These are phyloP conservation scores for Hypomyces perniciosus DNA, from an alignment of 2,329 filamentous ascomycete species.

Conservation along the genomic window DNA sequence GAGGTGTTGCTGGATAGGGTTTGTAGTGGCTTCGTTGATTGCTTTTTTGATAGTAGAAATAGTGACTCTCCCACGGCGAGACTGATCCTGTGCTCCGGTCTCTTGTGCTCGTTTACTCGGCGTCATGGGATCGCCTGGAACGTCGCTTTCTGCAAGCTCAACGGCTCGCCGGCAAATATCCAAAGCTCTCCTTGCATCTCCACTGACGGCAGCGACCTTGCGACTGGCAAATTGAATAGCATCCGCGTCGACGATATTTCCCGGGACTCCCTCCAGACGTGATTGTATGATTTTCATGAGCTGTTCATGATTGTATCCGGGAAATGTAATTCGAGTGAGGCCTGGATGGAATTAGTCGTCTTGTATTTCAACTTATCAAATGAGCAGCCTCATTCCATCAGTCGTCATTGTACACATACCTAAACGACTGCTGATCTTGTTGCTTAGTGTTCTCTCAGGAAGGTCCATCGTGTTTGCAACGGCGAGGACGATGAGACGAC, in stretches of 20 bases:
- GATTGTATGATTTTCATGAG: constrained; percentile 96
- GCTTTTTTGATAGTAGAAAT: constrained; percentile 91
- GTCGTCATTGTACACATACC: constrained; percentile 31
- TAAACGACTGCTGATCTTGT: constrained; percentile 93
- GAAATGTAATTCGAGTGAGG: constrained; percentile 90
- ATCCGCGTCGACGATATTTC: constrained; percentile 84
- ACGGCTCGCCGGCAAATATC: constrained; percentile 95
- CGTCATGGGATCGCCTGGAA: constrained; percentile 45
- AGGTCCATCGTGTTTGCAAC: constrained; percentile 99
- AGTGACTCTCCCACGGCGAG: constrained; percentile 59
- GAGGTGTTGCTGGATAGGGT: constrained; percentile 83
- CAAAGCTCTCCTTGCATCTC: constrained; percentile 83
- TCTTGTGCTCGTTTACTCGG: constrained; percentile 50
- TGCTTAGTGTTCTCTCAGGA: constrained; percentile 89
- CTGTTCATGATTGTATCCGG: constrained; percentile 94
- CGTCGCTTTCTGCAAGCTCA: constrained; percentile 80
- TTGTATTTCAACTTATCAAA: background rate
- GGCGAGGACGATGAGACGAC: constrained; percentile 87
- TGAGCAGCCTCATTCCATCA: background rate
- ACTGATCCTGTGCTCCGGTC: constrained; percentile 20
- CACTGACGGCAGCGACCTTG: constrained; percentile 94
- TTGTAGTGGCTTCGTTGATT: constrained; percentile 91
- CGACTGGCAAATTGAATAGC: constrained; percentile 93
- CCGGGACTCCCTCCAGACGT: constrained; percentile 81
- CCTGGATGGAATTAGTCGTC: constrained; percentile 31